Evolutionary conservation across 176 grass and related monocot species (phyloP), one percentile per base, ranked within the genome.

Genomic region (Lolium rigidum): DNA sequence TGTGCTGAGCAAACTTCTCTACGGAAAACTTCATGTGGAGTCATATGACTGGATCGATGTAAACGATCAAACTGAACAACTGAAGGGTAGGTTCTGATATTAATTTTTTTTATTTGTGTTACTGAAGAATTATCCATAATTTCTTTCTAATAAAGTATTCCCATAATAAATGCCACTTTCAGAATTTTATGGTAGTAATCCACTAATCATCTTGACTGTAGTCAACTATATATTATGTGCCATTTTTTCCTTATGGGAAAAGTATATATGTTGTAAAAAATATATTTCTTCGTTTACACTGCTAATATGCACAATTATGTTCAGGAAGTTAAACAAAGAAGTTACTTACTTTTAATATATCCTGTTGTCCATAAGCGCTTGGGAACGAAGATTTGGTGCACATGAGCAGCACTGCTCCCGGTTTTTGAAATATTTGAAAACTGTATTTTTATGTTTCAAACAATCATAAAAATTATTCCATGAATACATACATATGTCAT

Each of bases 1-100:
- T 35, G 92, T 97, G 41, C 74, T 97, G 35, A 97, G 95, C 84
- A 97, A 97, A 85, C 84, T 97, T 91, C 89, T 97, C 64, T 94
- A 94, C 49, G 95, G 92, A 43, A 89, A 82, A 61, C 18, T 97
- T 69, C 92, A 91, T 55, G 92, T 80, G 49, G 91, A 91, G 69
- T 94, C 95, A 41, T 97, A 94, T 91, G 95, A 97, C 74, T 97
- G 95, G 95, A 47, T 94, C 80, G 82, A 94, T 50, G 11, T 67
- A 39, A 83, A 48, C 52, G 86, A 88, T 57, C 89, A 69, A 48
- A 50, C 63, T 44, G 61, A 89, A 55, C 64, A 57, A 58, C 70
- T 79, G 28, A 50, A 81, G 70, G 86, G 90, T 97, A 39, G 82
- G 61, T 87, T 88, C 70, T 86, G 56, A 31, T 18, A 81, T 85